Base-by-base conservation (phyloP, 2,329 filamentous ascomycete species). In the Dothistroma pini region DNA sequence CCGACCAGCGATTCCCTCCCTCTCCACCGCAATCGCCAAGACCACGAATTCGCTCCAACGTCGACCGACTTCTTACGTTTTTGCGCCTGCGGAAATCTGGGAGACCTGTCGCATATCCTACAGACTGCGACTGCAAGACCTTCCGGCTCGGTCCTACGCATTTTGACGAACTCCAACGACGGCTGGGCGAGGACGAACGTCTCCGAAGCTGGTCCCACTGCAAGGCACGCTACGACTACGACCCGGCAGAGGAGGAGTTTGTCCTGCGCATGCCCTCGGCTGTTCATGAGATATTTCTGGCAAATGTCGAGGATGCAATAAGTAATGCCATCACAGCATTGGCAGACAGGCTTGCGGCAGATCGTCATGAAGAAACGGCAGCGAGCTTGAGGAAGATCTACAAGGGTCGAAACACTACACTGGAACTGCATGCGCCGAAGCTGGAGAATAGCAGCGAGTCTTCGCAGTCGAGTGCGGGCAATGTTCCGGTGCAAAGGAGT, bases 201-300 rank as follows among this genome's bases (percentile, higher is more conserved):
- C 47, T 63, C 12, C 9, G 32, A 9, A 49, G 31, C 22, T 64
- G 41, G n/a, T 65, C 49, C 49, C 38, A 56, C 4, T 52, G 57
- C 32, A 59, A 62, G 38, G 48, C 62, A 44, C 61, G 56, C 41
- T 66, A 51, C 53, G 63, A 63, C 41, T 64, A 64, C 62, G 56
- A 61, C 25, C 58, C 50, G 16, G 49, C 38, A n/a, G 53, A 31
- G 52, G n/a, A n/a, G 12, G 22, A 31, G 52, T 63, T 49, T n/a
- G 54, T 35, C 1, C 58, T 66, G 53, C 64, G 62, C 64, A 66
- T 66, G 64, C 64, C 62, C 49, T 61, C 41, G 14, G 47, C 31
- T 4, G 53, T 59, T 12, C 64, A 65, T 60, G 63, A 66, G 38
- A 19, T 12, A 2, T 63, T 63, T 54, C 61, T 56, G 21, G 56